Evolutionary conservation across 2,329 filamentous ascomycete species (phyloP).

Genomic region (Pestalotiopsis sp.): DNA sequence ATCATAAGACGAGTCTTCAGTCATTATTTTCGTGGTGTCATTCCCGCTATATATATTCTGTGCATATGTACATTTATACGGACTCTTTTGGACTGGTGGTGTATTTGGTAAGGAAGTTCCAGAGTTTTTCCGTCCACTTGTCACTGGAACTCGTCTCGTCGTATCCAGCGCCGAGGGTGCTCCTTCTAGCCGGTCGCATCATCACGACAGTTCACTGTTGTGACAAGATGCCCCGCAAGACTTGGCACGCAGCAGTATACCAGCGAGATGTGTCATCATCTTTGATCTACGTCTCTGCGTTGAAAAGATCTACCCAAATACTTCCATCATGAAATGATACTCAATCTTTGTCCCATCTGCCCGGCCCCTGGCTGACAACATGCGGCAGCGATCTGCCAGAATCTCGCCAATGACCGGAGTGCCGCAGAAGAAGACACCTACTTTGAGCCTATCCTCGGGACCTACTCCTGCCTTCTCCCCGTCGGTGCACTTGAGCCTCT

Average conservation of each 20-base stretch:
- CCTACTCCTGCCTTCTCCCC: constrained; percentile 19
- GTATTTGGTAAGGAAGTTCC: background rate
- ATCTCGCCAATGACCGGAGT: constrained; percentile 57
- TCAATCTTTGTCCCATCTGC: constrained; percentile 54
- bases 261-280: background rate
- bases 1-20: no score
- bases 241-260: background rate
- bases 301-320: constrained; percentile 44
- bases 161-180: background rate
- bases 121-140: constrained; percentile 2
- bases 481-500: constrained; percentile 30
- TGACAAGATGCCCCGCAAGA: constrained; percentile 1
- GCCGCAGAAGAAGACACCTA: constrained; percentile 61
- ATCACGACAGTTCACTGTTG: background rate
- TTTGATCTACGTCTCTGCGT: background rate
- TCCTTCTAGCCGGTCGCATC: constrained; percentile 1
- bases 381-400: constrained; percentile 54
- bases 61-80: background rate
- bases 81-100: background rate
- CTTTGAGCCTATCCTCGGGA: constrained; percentile 42
- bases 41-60: background rate
- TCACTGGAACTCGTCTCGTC: background rate
- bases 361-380: constrained; percentile 51
- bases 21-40: no score
- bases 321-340: constrained; percentile 61